phyloP scores from a whole-genome alignment of 306 rosid genomes.

The Datisca glomerata region DNA sequence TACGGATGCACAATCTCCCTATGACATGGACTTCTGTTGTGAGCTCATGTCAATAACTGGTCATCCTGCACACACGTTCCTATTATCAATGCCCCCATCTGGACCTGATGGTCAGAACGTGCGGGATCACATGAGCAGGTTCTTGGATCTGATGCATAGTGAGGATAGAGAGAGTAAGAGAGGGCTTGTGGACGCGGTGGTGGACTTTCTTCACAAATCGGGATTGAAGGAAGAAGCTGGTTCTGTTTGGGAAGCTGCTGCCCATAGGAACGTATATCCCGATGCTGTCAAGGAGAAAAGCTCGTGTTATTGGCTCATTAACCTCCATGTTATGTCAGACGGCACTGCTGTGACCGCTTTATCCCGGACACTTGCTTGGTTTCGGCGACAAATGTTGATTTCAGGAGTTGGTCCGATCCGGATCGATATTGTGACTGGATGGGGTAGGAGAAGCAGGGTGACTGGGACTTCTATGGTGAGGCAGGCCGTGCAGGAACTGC shows the following conservation, averaged over 20 bases:
- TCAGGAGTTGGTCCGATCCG: constrained; percentile 66
- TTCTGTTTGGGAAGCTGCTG: constrained; percentile 93
- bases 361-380: constrained; percentile 82
- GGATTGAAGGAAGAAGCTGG: constrained; percentile 99
- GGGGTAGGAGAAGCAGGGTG: constrained; percentile 92
- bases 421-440: constrained; percentile 84
- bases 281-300: constrained; percentile 79
- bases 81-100: constrained; percentile 70
- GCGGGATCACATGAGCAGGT: constrained; percentile 55
- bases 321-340: constrained; percentile 93
- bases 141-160: constrained; percentile 78
- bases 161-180: constrained; percentile 95
- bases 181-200: constrained; percentile 96
- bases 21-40: constrained; percentile 60
- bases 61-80: constrained; percentile 85
- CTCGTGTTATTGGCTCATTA: constrained; percentile 83
- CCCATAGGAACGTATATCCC: constrained; percentile 71
- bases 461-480: constrained; percentile 80
- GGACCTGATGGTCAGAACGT: constrained; percentile 91
- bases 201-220: constrained; percentile 89
- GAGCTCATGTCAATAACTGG: constrained; percentile 68
- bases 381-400: constrained; percentile 63
- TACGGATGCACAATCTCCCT: constrained; percentile 62
- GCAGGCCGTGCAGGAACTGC: constrained; percentile 71
- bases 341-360: constrained; percentile 90